Percentiles rank a stretch among this genome's conserved stretches.
Evolutionary conservation across 306 rosid species (phyloP).

Genomic region (Prunus kanzakura): DNA sequence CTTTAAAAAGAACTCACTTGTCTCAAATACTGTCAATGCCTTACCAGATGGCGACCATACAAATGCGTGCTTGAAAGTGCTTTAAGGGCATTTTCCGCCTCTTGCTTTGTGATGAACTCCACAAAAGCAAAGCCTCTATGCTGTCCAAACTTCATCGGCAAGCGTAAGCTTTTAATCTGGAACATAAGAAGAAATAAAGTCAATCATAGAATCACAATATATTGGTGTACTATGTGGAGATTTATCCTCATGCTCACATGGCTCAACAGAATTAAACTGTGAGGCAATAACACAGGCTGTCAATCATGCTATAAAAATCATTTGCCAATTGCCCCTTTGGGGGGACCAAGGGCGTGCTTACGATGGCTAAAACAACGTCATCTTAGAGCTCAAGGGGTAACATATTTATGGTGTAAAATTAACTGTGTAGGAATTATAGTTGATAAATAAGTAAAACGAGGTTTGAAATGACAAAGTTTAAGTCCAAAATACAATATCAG

Average conservation of each 20-base stretch:
- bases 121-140: conserved; percentile 97
- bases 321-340: neutral
- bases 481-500: neutral
- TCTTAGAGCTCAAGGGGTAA: neutral
- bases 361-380: neutral
- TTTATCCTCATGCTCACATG: neutral
- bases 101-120: conserved; percentile 89
- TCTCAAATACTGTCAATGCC: conserved; percentile 10
- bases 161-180: conserved; percentile 85
- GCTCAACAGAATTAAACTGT: neutral
- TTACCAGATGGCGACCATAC: conserved; percentile 90
- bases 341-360: neutral
- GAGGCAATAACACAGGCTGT: neutral
- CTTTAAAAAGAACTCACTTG: neutral
- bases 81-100: conserved; percentile 65
- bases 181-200: conserved; percentile 2
- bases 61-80: conserved; percentile 73
- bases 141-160: conserved; percentile 77
- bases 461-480: neutral
- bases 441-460: neutral
- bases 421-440: neutral
- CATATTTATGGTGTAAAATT: neutral
- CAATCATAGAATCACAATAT: neutral
- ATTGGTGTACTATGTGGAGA: neutral
- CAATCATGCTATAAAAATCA: neutral